Evolutionary conservation across 371 early-diverging fungal genomes (phyloP).

Genomic region (Rhizopus stolonifer): DNA sequence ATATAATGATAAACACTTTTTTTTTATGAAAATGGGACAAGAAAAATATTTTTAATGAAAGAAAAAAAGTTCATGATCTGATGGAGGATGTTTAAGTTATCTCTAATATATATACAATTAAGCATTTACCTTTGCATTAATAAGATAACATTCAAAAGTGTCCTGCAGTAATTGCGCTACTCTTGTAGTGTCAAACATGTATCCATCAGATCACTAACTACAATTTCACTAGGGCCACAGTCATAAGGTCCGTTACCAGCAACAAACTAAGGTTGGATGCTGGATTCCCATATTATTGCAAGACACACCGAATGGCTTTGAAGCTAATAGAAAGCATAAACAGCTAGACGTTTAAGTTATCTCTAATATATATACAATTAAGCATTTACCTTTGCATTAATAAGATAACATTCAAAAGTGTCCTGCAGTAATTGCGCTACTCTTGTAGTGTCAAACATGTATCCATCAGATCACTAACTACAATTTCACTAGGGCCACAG

Average conservation of each 20-base stretch:
- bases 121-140: neutral
- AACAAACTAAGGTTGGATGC: constrained; percentile 6
- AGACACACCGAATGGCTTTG: neutral
- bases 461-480: constrained; percentile 20
- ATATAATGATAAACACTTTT: too few relatives aligned
- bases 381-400: constrained; percentile 1
- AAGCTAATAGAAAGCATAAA: neutral
- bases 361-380: constrained; percentile 1
- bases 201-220: constrained; percentile 18
- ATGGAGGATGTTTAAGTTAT: constrained; percentile 6
- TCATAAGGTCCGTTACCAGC: too few relatives aligned
- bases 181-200: constrained; percentile 15
- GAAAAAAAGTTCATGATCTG: too few relatives aligned
- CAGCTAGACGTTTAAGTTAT: constrained; percentile 4
- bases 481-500: constrained; percentile 17
- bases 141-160: constrained; percentile 4
- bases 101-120: neutral
- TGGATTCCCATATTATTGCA: constrained; percentile 9
- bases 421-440: constrained; percentile 16
- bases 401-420: constrained; percentile 7
- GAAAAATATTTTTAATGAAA: too few relatives aligned
- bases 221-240: constrained; percentile 8
- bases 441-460: constrained; percentile 17
- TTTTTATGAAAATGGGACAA: too few relatives aligned
- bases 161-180: constrained; percentile 13